phyloP scores from a whole-genome alignment of 495 filamentous ascomycete species.

The Penicillium robsamsonii region DNA sequence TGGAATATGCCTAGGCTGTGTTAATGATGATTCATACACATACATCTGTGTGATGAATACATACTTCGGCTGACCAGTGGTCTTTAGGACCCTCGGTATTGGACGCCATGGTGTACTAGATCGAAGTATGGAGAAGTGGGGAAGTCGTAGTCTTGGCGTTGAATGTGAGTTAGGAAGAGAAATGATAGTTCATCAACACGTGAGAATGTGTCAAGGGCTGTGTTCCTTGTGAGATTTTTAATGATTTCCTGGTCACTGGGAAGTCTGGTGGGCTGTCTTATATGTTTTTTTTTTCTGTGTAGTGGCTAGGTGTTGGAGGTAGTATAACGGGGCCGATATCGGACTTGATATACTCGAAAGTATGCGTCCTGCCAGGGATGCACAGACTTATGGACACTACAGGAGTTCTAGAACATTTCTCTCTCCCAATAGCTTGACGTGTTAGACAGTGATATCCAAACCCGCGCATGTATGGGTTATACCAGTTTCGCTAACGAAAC shows the following conservation, averaged over 20 bases:
- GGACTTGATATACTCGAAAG: not conserved
- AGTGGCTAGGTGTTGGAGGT: not conserved
- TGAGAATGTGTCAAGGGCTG: not conserved
- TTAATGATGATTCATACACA: not conserved
- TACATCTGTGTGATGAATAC: conserved; percentile 3
- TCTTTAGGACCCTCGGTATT: conserved; percentile 34
- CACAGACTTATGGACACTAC: not conserved
- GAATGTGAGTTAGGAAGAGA: not conserved
- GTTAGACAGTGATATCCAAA: not conserved
- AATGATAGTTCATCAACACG: not conserved
- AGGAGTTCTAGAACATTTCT: not conserved
- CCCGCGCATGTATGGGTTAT: no score
- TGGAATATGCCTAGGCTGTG: conserved; percentile 54
- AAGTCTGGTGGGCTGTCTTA: not conserved
- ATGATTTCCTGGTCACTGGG: not conserved
- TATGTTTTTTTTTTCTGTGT: not conserved
- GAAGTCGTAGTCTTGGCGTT: conserved; percentile 3
- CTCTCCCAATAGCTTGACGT: not conserved
- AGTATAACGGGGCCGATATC: not conserved
- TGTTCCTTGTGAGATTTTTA: no score
- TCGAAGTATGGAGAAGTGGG: not conserved
- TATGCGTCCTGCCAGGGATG: not conserved
- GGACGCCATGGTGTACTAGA: not conserved
- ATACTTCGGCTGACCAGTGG: conserved; percentile 59
- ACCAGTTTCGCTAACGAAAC: not conserved